Evolutionary conservation across 2,329 filamentous ascomycete species (phyloP).

Genomic region (Davidsoniella neocaledoniae): DNA sequence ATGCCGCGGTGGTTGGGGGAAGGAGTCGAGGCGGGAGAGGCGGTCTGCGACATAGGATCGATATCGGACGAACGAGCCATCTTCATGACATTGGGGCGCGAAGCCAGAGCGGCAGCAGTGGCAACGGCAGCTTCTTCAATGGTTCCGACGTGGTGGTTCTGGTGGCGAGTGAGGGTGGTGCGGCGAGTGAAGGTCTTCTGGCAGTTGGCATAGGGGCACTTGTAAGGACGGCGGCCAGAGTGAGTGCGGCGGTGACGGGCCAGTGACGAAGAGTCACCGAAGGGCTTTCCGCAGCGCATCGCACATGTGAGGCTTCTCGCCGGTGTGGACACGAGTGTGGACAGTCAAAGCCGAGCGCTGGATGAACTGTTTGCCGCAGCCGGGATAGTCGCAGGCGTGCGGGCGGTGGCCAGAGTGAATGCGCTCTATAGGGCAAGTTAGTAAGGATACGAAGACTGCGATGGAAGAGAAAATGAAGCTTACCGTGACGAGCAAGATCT

Average conservation of each 20-base stretch:
- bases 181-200: slow-evolving; percentile 96
- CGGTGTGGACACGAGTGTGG: slow-evolving; percentile 87
- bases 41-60: slow-evolving; percentile 53
- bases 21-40: slow-evolving; percentile 61
- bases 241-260: slow-evolving; percentile 90
- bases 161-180: slow-evolving; percentile 85
- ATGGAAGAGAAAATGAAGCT: slow-evolving; percentile 18
- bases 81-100: slow-evolving; percentile 25
- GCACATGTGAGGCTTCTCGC: slow-evolving; percentile 96
- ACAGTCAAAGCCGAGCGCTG: slow-evolving; percentile 91
- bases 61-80: slow-evolving; percentile 44
- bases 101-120: slow-evolving; percentile 69
- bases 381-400: slow-evolving; percentile 77
- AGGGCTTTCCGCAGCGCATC: slow-evolving; percentile 94
- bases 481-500: slow-evolving; percentile 89
- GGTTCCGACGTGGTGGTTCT: slow-evolving; percentile 89
- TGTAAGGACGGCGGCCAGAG: slow-evolving; percentile 89
- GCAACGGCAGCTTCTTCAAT: slow-evolving; percentile 85
- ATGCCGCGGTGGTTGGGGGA: slow-evolving; percentile 65
- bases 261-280: slow-evolving; percentile 89
- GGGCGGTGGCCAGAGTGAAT: slow-evolving; percentile 87
- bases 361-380: slow-evolving; percentile 92
- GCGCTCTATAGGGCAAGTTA: slow-evolving; percentile 49
- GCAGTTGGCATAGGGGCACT: slow-evolving; percentile 92
- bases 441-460: slow-evolving; percentile 6